phyloP scores from a whole-genome alignment of 495 filamentous ascomycete genomes.

The Immersiella caudata region DNA sequence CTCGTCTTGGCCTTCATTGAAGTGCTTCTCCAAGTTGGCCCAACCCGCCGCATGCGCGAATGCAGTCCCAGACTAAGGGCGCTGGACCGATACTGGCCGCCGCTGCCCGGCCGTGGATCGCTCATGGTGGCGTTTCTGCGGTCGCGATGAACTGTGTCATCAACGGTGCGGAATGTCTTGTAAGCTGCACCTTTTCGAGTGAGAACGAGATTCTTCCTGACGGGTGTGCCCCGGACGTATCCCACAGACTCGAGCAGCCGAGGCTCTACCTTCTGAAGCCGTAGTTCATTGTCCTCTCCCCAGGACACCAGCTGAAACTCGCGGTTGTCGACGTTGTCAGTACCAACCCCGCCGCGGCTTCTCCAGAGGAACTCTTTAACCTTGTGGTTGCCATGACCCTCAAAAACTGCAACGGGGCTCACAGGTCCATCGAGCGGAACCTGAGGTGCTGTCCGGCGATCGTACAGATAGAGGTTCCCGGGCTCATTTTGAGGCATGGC shows the following conservation, averaged over 20 bases:
- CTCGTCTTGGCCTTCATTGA: slow-evolving; percentile 67
- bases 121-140: slow-evolving; percentile 54
- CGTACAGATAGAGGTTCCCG: slow-evolving; percentile 83
- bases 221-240: slow-evolving; percentile 67
- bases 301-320: slow-evolving; percentile 95
- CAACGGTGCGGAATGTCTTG: slow-evolving; percentile 72
- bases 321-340: slow-evolving; percentile 75
- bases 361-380: slow-evolving; percentile 96
- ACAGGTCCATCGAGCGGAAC: slow-evolving; percentile 48
- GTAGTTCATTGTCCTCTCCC: slow-evolving; percentile 82
- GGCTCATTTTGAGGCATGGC: slow-evolving; percentile 92
- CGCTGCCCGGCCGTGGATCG: slow-evolving; percentile 49
- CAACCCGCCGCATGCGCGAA: slow-evolving; percentile 43
- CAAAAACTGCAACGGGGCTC: slow-evolving; percentile 71
- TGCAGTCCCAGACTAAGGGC: slow-evolving; percentile 51
- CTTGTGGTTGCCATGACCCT: slow-evolving; percentile 76
- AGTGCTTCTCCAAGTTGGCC: slow-evolving; percentile 50
- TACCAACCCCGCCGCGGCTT: slow-evolving; percentile 68
- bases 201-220: slow-evolving; percentile 67
- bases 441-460: slow-evolving; percentile 55
- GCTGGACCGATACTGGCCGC: slow-evolving; percentile 44
- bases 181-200: slow-evolving; percentile 86
- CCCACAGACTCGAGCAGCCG: slow-evolving; percentile 72
- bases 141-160: slow-evolving; percentile 53
- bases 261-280: slow-evolving; percentile 72